Evolutionary conservation across 768 basidiomycete genomes (phyloP).

Genomic region (Amanita jacksonii): DNA sequence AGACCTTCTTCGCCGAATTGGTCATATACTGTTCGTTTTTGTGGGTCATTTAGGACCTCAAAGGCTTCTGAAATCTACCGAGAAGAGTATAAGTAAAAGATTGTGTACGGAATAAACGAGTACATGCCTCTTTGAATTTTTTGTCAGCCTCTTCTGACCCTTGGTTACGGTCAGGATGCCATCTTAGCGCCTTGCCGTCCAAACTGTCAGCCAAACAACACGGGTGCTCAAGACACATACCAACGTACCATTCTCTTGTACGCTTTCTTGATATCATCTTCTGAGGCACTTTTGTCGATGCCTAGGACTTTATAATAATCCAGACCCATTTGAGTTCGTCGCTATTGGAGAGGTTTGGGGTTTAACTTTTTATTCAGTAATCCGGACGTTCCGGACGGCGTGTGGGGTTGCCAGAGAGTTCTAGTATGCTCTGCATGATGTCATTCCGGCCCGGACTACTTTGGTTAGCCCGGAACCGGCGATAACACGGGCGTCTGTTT

Average conservation of each 20-base stretch:
- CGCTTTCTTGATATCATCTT: constrained; percentile 87
- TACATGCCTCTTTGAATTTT: constrained; percentile 84
- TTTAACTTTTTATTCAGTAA: constrained; percentile 12
- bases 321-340: constrained; percentile 46
- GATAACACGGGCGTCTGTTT: no score
- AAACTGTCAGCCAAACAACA: no score
- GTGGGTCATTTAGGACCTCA: constrained; percentile 84
- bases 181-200: constrained; percentile 85
- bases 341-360: constrained; percentile 3
- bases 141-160: constrained; percentile 78
- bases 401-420: constrained; percentile 19
- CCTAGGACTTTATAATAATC: constrained; percentile 89
- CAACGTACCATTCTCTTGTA: constrained; percentile 83
- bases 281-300: constrained; percentile 58
- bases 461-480: background rate
- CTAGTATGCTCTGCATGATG: constrained; percentile 22
- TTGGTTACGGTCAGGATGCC: constrained; percentile 89
- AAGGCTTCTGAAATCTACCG: constrained; percentile 92
- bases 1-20: constrained; percentile 94
- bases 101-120: background rate
- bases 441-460: constrained; percentile 3
- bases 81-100: constrained; percentile 1
- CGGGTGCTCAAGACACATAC: no score
- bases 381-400: background rate
- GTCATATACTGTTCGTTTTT: constrained; percentile 82